Evolutionary conservation across 495 filamentous ascomycete species (phyloP).

Genomic region (Penicillium flavigenum): DNA sequence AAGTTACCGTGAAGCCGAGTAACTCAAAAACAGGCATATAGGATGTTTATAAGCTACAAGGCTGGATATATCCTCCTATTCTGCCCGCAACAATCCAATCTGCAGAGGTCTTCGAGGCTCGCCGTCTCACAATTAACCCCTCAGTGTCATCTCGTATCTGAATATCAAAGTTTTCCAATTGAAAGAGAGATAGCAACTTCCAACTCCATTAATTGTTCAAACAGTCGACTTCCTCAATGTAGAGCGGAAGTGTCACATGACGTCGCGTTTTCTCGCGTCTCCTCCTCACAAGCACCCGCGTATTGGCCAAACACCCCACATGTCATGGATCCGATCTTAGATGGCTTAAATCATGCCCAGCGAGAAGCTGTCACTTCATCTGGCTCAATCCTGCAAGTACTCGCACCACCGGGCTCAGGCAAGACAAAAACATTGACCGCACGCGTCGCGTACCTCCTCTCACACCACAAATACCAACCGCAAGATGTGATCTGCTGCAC

Average conservation of each 20-base stretch:
- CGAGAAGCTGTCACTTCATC: slow-evolving; percentile 78
- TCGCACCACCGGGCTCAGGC: slow-evolving; percentile 83
- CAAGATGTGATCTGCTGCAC: slow-evolving; percentile 96
- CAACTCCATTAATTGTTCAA: not conserved
- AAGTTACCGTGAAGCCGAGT: not conserved
- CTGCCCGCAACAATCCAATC: not conserved
- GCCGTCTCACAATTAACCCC: not conserved
- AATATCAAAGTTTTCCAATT: not conserved
- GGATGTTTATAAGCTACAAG: not conserved
- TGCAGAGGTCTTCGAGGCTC: not conserved
- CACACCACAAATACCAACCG: slow-evolving; percentile 72
- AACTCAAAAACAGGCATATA: not conserved
- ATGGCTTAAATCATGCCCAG: slow-evolving; percentile 82
- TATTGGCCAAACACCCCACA: slow-evolving; percentile 12
- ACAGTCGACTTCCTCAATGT: not conserved
- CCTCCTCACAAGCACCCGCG: not conserved
- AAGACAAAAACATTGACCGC: slow-evolving; percentile 98
- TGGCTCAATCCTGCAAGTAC: slow-evolving; percentile 79
- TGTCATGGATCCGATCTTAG: slow-evolving; percentile 56
- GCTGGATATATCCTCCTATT: not conserved
- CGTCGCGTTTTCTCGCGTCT: slow-evolving; percentile 30
- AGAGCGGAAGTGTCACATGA: slow-evolving; percentile 30
- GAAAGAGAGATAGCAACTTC: not conserved
- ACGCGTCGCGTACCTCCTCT: slow-evolving; percentile 89
- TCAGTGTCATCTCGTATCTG: too few relatives aligned